phyloP scores from a whole-genome alignment of 345 rosid species.

The Eucalyptus brandiana region DNA sequence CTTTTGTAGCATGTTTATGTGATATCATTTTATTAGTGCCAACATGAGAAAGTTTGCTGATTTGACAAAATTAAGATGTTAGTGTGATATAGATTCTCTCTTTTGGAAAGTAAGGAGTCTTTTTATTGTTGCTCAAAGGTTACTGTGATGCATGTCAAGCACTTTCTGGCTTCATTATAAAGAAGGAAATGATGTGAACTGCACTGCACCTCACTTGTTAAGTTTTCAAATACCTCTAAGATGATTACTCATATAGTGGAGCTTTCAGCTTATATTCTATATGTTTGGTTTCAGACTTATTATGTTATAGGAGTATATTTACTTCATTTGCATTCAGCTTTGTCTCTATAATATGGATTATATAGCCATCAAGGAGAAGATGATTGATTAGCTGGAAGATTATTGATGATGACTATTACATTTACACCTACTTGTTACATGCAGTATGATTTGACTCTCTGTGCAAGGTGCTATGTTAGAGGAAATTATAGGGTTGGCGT shows the following conservation, averaged over 20 bases:
- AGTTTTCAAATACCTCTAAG: not conserved
- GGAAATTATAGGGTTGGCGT: constrained; percentile 75
- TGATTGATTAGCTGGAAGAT: not conserved
- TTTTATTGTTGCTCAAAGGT: not conserved
- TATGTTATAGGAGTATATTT: not conserved
- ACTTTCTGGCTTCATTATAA: not conserved
- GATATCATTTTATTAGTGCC: not conserved
- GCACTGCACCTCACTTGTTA: not conserved
- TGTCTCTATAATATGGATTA: not conserved
- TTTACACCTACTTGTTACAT: not conserved
- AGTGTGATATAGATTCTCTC: not conserved
- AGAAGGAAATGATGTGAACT: not conserved
- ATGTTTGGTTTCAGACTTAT: not conserved
- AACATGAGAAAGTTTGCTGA: not conserved
- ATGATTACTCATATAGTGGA: not conserved
- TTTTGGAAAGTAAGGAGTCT: not conserved
- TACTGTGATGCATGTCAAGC: not conserved
- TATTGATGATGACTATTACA: not conserved
- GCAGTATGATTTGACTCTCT: constrained; percentile 77
- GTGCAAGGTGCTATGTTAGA: constrained; percentile 93
- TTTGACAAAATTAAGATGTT: not conserved
- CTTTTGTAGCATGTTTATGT: not conserved
- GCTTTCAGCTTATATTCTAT: not conserved
- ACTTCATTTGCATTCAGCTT: not conserved
- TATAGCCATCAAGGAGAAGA: not conserved